phyloP scores from a whole-genome alignment of 495 filamentous ascomycete species.

The Chaetomium cochliodes region DNA sequence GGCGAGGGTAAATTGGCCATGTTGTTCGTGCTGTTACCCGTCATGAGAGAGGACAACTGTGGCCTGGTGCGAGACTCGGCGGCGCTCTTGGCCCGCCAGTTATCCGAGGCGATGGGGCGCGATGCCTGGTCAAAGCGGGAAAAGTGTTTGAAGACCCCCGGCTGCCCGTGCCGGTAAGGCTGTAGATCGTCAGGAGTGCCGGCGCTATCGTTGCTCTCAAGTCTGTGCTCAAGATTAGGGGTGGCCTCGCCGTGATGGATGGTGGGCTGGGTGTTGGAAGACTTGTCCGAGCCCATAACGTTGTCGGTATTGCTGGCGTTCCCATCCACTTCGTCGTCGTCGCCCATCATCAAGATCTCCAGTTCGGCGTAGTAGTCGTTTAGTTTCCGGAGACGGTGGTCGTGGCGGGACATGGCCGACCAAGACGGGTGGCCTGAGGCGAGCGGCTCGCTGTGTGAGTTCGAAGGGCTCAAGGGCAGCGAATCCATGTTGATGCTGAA shows the following conservation, averaged over 20 bases:
- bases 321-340: not conserved
- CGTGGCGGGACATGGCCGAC: not conserved
- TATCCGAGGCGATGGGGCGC: slow-evolving; percentile 15
- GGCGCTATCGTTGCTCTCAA: not conserved
- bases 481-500: not conserved
- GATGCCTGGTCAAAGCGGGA: slow-evolving; percentile 16
- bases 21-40: not conserved
- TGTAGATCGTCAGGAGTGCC: not conserved
- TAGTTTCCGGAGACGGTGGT: not conserved
- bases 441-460: not conserved
- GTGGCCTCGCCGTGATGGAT: not conserved
- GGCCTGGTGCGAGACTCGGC: not conserved
- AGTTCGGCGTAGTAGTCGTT: not conserved
- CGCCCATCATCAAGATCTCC: not conserved
- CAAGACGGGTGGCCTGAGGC: not conserved
- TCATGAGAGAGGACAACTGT: not conserved
- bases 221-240: too few relatives aligned
- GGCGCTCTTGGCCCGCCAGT: slow-evolving; percentile 14
- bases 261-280: not conserved
- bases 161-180: slow-evolving; percentile 7
- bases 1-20: not conserved
- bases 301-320: not conserved
- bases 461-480: not conserved
- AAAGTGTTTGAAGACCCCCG: slow-evolving; percentile 4
- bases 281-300: not conserved